Base-by-base conservation (phyloP, 176 grass and related monocot species). In the Carex myosuroides region DNA sequence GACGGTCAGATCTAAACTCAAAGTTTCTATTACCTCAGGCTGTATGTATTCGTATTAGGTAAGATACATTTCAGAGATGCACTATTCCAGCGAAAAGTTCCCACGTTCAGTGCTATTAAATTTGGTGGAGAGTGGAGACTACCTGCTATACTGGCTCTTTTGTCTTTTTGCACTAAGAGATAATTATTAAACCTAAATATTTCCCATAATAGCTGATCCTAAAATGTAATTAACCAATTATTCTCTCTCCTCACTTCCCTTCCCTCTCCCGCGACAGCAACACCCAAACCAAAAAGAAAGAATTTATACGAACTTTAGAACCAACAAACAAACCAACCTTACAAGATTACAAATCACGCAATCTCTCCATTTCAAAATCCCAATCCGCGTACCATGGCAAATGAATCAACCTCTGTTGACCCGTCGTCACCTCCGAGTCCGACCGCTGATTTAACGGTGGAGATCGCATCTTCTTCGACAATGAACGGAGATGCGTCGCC, bases 181-280 rank as follows among this genome's bases (percentile, higher is more conserved):
- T 48, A 11, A 11, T 50, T 50, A 50, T 50, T 50, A 50, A 50
- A 50, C 46, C 9, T 42, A 8, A 42, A 42, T 42, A 42, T 42
- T 42, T 42, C 6, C 6, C 41, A 42, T 42, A 42, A 0, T 42
- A 42, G 37, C 37, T 41, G 6, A 41, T 41, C 37, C 37, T 6
- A 41, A 6, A 41, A 29, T 29, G 29, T 29, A 46, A 74, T 44
- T 50, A 52, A 32, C 5, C n/a, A 3, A 20, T 20, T 13, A 37
- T 8, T 62, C 13, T 80, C 53, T 80, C 57, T 62, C 55, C 59
- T 39, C 37, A 6, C 33, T 29, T 29, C 8, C 21, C 80, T 82
- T 83, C 62, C 39, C 13, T 54, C 80, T 83, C 60, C 81, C 81
- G 81, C 81, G 62, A 83, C 81, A 83, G 42, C 60, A 83, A 83